These are phyloP conservation scores for Lodderomyces orthopsilosis DNA, from an alignment of 1,139 yeast species.

Conservation along the genomic window DNA sequence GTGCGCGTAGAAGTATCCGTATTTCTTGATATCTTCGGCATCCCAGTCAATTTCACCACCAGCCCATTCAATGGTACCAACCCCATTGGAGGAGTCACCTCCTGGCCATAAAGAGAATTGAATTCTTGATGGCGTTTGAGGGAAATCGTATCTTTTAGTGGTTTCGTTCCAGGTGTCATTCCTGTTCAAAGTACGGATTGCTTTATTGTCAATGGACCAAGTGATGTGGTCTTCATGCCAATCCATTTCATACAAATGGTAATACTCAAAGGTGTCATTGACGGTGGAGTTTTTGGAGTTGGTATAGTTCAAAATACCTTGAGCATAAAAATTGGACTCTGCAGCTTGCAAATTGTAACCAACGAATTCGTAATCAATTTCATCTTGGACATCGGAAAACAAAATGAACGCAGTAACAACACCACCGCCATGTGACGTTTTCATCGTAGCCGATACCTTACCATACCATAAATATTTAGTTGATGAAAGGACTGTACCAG, in stretches of 20 bases:
- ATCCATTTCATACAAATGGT: conserved; percentile 76
- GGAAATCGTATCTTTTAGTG: conserved; percentile 56
- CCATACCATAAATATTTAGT: conserved; percentile 88
- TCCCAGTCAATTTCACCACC: conserved; percentile 89
- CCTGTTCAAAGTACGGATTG: conserved; percentile 64
- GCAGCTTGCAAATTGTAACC: conserved; percentile 67
- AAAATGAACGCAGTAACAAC: conserved; percentile 84
- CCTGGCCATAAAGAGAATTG: conserved; percentile 85
- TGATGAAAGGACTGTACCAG: conserved; percentile 81
- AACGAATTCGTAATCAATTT: conserved; percentile 82
- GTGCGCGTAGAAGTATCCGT: conserved; percentile 76
- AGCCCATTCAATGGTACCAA: conserved; percentile 90
- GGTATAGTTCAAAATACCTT: conserved; percentile 68
- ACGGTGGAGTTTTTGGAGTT: conserved; percentile 51
- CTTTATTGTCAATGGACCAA: conserved; percentile 75
- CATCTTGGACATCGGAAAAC: conserved; percentile 85
- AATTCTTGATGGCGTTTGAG: conserved; percentile 89
- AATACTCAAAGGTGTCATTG: conserved; percentile 58
- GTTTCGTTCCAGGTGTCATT: conserved; percentile 70
- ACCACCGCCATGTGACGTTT: conserved; percentile 74
- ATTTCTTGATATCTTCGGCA: conserved; percentile 63
- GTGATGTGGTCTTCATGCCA: conserved; percentile 73
- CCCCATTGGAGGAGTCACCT: conserved; percentile 60
- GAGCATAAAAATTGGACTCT: conserved; percentile 77
- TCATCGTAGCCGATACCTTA: conserved; percentile 63